Conservation (phyloP, 1,139 yeast species). For the Blastobotrys petasosporus region DNA sequence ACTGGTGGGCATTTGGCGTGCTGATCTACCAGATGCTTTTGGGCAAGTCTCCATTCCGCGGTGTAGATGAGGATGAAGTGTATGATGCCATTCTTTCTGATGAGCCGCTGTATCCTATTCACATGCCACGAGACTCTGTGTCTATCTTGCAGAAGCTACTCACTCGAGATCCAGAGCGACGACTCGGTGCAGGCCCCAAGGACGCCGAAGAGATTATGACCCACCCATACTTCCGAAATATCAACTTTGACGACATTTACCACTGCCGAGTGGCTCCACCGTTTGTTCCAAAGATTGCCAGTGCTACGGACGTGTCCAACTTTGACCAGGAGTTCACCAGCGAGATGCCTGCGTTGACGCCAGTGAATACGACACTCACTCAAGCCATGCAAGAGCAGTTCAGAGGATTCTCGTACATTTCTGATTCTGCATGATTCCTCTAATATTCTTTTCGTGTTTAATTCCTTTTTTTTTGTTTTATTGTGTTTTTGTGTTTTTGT, state of each 20-base stretch:
- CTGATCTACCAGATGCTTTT: conserved; percentile 90
- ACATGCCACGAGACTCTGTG: conserved; percentile 96
- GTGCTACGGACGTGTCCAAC: conserved; percentile 87
- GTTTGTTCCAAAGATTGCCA: conserved; percentile 63
- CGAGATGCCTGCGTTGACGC: conserved; percentile 92
- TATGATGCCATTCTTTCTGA: conserved; percentile 96
- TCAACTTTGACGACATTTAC: conserved; percentile 82
- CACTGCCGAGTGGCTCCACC: conserved; percentile 67
- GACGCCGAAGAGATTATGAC: conserved; percentile 94
- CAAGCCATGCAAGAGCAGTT: conserved; percentile 92
- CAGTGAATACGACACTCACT: conserved; percentile 81
- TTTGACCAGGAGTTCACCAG: conserved; percentile 93
- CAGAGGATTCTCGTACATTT: conserved; percentile 89
- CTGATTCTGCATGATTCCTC: conserved; percentile 44
- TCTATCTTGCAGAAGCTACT: conserved; percentile 84
- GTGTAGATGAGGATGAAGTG: conserved; percentile 97
- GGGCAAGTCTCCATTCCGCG: conserved; percentile 95
- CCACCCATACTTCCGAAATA: conserved; percentile 87
- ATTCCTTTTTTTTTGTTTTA: background rate
- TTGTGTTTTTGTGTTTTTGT: background rate
- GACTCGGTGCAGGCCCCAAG: conserved; percentile 80
- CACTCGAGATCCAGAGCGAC: conserved; percentile 76
- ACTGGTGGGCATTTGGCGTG: conserved; percentile 99
- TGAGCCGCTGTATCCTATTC: conserved; percentile 96
- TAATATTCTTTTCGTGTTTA: too few species aligned